Base-by-base conservation (phyloP, 2,329 filamentous ascomycete genomes). In the Calonectria honghensis region DNA sequence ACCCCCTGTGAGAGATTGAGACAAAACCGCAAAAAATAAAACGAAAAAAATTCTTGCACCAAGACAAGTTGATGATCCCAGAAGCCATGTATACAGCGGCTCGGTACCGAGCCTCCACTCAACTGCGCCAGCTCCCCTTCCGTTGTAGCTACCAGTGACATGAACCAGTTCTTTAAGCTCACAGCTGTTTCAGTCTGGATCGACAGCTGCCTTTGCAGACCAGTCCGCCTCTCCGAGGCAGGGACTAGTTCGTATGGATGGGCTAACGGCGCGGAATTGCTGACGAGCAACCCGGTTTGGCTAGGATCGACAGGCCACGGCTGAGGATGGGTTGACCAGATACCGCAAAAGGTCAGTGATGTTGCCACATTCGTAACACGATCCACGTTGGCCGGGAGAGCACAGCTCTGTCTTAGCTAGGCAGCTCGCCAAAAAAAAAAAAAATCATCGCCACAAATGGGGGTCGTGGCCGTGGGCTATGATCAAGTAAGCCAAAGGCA, bases 281-380 rank as follows among this genome's bases (percentile, higher is more conserved):
- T 77, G 79, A 75, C 73, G 75, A 64, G 63, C 70, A 52, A 75
- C 72, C 76, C n/a, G 74, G 77, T 74, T 51, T 27, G 77, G 79
- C 64, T 73, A 76, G 68, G 79, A 80, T 80, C 79, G 77, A 73
- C 79, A 71, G 61, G 51, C 70, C 70, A 72, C 76, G 37, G 68
- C 72, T 78, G 27, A 35, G 73, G 73, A 72, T 75, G 61, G 24
- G 54, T 72, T 74, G 59, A 54, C 35, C 70, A 45, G 59, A 70
- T 59, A 65, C 63, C 59, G 51, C 69, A 77, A 54, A 73, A 69
- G 76, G 72, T 66, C 63, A 63, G 57, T 73, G 68, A 73, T 16
- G 71, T 81, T 72, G 79, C 79, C 79, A 80, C 79, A 78, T 81
- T 77, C 70, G 69, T 73, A 72, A 72, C 70, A 68, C 18, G 73